Evolutionary conservation across 2,329 filamentous ascomycete genomes (phyloP).

Genomic region (Paraphoma sp.): DNA sequence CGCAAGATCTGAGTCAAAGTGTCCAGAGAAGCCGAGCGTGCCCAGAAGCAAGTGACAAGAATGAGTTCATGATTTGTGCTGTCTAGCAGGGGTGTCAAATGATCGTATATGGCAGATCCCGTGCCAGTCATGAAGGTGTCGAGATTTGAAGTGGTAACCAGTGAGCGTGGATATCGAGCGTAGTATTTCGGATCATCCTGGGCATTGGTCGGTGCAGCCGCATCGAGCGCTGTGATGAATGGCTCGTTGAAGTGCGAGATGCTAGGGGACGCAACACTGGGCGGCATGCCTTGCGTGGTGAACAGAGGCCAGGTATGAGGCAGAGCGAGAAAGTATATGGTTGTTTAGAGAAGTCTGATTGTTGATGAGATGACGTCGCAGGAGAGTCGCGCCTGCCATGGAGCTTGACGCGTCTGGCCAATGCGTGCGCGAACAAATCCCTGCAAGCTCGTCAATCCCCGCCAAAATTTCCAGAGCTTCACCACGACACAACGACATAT

Average conservation of each 20-base stretch:
- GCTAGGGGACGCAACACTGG: conserved; percentile 1
- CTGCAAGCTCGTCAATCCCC: conserved; percentile 20
- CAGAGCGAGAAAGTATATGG: background rate
- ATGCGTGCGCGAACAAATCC: conserved; percentile 11
- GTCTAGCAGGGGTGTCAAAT: conserved; percentile 67
- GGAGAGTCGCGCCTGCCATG: conserved; percentile 12
- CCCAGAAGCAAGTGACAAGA: conserved; percentile 85
- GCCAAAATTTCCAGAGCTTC: conserved; percentile 39
- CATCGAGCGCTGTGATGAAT: conserved; percentile 36
- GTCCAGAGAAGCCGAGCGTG: conserved; percentile 66
- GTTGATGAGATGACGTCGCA: conserved; percentile 34
- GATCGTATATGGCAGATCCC: conserved; percentile 51
- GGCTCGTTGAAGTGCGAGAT: conserved; percentile 27
- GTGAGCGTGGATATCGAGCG: conserved; percentile 37
- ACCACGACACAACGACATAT: background rate
- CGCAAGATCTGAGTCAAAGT: conserved; percentile 65
- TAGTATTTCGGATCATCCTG: conserved; percentile 51
- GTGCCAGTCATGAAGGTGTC: conserved; percentile 53
- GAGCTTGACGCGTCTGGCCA: background rate
- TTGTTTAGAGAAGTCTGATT: background rate
- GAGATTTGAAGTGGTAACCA: conserved; percentile 45
- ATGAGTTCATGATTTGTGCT: conserved; percentile 70
- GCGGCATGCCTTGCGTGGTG: conserved; percentile 8
- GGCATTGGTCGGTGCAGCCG: conserved; percentile 24
- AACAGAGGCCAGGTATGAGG: background rate